Percentiles rank a stretch among this genome's conserved stretches.
Evolutionary conservation across 805 yeast genomes (phyloP).

Genomic region (Wickerhamiella brachini): DNA sequence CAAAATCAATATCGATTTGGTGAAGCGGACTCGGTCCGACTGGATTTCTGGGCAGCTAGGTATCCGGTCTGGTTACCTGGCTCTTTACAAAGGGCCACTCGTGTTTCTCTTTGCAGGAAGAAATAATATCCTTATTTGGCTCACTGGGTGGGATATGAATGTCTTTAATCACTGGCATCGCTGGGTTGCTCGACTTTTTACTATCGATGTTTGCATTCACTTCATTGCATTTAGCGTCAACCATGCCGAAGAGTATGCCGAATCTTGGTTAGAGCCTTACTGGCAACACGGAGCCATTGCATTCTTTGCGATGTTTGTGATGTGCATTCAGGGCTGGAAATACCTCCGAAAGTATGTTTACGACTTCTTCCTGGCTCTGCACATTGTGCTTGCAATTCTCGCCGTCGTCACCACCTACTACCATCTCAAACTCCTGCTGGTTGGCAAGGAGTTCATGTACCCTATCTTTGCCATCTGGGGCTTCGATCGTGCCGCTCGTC

Average conservation of each 20-base stretch:
- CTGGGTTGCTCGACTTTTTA: conserved; percentile 42
- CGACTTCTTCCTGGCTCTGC: conserved; percentile 43
- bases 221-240: conserved; percentile 35
- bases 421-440: conserved; percentile 33
- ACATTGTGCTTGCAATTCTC: conserved; percentile 38
- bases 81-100: conserved; percentile 31
- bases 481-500: conserved; percentile 45
- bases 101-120: conserved; percentile 54
- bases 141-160: conserved; percentile 43
- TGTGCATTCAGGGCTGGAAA: conserved; percentile 27
- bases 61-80: conserved; percentile 24
- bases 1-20: neutral
- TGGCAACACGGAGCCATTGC: conserved; percentile 20
- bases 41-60: conserved; percentile 14
- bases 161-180: conserved; percentile 47
- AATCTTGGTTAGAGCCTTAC: conserved; percentile 10
- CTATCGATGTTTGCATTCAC: conserved; percentile 38
- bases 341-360: conserved; percentile 27
- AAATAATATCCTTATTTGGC: conserved; percentile 44
- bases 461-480: conserved; percentile 52
- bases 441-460: conserved; percentile 37
- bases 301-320: conserved; percentile 15
- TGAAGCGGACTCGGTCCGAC: neutral
- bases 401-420: conserved; percentile 44
- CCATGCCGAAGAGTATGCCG: conserved; percentile 13